A percentile compares a stretch with the other conserved stretches of the same genome.
phyloP scores from a whole-genome alignment of 164 flowering plant genomes.

The Aristolochia californica region DNA sequence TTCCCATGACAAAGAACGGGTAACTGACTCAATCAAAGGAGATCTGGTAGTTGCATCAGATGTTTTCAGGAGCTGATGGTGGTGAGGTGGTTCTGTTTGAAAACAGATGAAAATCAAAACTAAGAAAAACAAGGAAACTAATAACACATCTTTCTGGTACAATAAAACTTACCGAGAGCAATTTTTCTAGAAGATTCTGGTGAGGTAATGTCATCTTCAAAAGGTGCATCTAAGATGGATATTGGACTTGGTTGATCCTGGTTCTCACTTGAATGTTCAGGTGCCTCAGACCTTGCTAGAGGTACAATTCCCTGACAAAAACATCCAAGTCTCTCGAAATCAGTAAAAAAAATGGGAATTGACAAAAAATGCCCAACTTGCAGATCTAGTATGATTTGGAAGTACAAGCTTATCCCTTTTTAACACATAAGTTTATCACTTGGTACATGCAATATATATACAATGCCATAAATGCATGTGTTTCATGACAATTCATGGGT shows the following conservation, averaged over 20 bases:
- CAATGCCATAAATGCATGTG: too few species aligned
- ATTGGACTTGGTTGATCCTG: constrained; percentile 42
- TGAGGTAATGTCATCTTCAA: constrained; percentile 49
- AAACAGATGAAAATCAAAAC: neutral
- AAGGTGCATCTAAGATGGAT: constrained; percentile 32
- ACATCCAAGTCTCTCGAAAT: neutral
- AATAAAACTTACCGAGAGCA: neutral
- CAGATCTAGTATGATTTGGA: neutral
- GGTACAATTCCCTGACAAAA: constrained; percentile 11
- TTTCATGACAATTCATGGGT: too few species aligned
- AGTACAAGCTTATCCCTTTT: too few species aligned
- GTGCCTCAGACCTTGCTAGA: constrained; percentile 8
- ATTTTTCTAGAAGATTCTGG: neutral
- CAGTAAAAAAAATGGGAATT: neutral
- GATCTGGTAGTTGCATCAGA: constrained; percentile 69
- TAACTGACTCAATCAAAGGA: constrained; percentile 68
- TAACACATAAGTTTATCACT: too few species aligned
- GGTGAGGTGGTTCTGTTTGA: constrained; percentile 23
- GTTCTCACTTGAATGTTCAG: constrained; percentile 20
- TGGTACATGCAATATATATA: too few species aligned
- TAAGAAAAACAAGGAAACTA: neutral
- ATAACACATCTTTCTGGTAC: neutral
- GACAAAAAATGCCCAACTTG: neutral
- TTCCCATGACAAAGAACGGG: constrained; percentile 72
- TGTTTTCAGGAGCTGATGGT: constrained; percentile 10